A percentile compares a stretch with the other conserved stretches of the same genome.
Evolutionary conservation across 495 filamentous ascomycete genomes (phyloP).

Genomic region (Penicillium taxi): DNA sequence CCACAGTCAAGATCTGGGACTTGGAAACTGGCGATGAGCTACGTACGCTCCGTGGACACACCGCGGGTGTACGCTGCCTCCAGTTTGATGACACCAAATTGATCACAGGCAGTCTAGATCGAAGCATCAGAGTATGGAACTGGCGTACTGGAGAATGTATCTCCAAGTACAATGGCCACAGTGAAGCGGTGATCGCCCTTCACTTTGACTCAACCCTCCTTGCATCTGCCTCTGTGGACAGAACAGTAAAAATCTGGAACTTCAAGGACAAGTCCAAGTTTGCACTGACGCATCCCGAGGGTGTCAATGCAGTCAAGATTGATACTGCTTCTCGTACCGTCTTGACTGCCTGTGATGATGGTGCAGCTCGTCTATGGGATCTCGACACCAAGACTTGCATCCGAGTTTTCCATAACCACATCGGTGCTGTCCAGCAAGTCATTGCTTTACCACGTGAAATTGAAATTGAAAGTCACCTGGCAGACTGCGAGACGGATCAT

Average conservation of each 20-base stretch:
- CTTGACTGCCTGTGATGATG: slow-evolving; percentile 89
- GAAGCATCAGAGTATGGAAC: slow-evolving; percentile 87
- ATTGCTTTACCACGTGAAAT: slow-evolving; percentile 74
- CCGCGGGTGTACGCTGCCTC: slow-evolving; percentile 71
- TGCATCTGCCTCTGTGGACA: slow-evolving; percentile 81
- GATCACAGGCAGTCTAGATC: slow-evolving; percentile 75
- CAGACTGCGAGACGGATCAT: slow-evolving; percentile 50
- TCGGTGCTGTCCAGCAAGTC: slow-evolving; percentile 91
- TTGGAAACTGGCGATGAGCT: slow-evolving; percentile 80
- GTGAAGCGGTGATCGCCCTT: slow-evolving; percentile 70
- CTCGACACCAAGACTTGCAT: slow-evolving; percentile 73
- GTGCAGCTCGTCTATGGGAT: slow-evolving; percentile 87
- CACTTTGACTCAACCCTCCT: slow-evolving; percentile 79
- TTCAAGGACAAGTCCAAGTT: slow-evolving; percentile 76
- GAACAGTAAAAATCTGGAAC: slow-evolving; percentile 88
- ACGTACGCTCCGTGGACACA: slow-evolving; percentile 74
- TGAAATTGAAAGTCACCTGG: slow-evolving; percentile 64
- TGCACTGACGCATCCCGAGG: slow-evolving; percentile 73
- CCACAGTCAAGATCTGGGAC: slow-evolving; percentile 93
- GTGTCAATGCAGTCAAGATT: slow-evolving; percentile 88
- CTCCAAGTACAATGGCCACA: slow-evolving; percentile 69
- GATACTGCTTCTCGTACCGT: slow-evolving; percentile 74
- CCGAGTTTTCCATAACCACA: slow-evolving; percentile 80
- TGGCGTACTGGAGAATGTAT: slow-evolving; percentile 89
- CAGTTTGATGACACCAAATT: slow-evolving; percentile 91